Conservation (phyloP, 805 yeast species). For the Starmera pachycereana region DNA sequence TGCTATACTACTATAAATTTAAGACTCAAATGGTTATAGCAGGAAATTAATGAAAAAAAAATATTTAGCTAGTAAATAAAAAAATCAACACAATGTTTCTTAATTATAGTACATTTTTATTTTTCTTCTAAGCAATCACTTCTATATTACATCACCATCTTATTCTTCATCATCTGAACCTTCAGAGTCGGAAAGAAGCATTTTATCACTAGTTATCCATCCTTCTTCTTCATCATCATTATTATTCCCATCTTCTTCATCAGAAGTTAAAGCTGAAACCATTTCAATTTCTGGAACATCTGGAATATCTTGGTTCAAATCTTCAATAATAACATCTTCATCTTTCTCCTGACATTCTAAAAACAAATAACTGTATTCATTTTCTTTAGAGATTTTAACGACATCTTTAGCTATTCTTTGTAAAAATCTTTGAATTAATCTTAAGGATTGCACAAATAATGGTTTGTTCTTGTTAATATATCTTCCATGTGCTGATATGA, state of each 20-base stretch:
- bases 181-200: slow-evolving; percentile 19
- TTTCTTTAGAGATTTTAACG: slow-evolving; percentile 41
- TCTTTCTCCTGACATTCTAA: slow-evolving; percentile 21
- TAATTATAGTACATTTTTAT: too few relatives aligned
- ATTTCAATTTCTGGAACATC: slow-evolving; percentile 1
- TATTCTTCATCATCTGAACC: slow-evolving; percentile 21
- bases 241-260: slow-evolving; percentile 19
- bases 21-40: too few relatives aligned
- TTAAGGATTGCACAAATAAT: slow-evolving; percentile 51
- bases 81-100: too few relatives aligned
- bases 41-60: too few relatives aligned
- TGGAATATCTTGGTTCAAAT: slow-evolving; percentile 12
- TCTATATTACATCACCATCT: slow-evolving; percentile 29
- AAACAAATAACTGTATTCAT: slow-evolving; percentile 45
- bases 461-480: slow-evolving; percentile 54
- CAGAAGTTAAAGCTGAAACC: slow-evolving; percentile 3
- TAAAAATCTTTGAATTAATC: slow-evolving; percentile 67
- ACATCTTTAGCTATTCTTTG: slow-evolving; percentile 68
- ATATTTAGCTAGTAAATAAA: too few relatives aligned
- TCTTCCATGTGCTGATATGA: slow-evolving; percentile 68
- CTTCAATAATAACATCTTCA: slow-evolving; percentile 14
- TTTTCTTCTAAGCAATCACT: slow-evolving; percentile 10
- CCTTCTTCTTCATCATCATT: slow-evolving; percentile 24
- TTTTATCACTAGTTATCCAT: slow-evolving; percentile 20
- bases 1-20: too few relatives aligned